phyloP scores from a whole-genome alignment of 441 rosid genomes.

The Populus hybrid region DNA sequence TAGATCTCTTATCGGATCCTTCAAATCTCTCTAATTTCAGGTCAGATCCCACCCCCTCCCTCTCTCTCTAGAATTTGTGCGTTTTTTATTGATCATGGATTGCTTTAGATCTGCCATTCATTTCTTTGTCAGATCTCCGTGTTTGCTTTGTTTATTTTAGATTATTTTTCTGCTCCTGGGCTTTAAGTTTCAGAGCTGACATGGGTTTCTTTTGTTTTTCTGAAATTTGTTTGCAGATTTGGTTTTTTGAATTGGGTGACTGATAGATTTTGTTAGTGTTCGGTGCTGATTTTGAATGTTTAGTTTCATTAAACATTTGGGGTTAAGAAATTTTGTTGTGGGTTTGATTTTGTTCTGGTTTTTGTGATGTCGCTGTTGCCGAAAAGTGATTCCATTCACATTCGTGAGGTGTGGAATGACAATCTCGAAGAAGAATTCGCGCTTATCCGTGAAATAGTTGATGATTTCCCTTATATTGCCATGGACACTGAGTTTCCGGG shows the following conservation, averaged over 20 bases:
- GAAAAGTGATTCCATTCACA: slow-evolving; percentile 41
- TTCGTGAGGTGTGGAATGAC: slow-evolving; percentile 67
- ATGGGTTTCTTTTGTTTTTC: background rate
- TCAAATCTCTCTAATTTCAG: slow-evolving; percentile 5
- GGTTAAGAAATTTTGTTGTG: background rate
- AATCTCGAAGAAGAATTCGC: slow-evolving; percentile 52
- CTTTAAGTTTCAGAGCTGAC: background rate
- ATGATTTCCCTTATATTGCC: too few species aligned
- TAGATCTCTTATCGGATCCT: slow-evolving; percentile 14
- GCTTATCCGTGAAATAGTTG: slow-evolving; percentile 27
- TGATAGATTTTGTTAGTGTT: slow-evolving; percentile 8
- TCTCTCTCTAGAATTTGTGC: too few species aligned
- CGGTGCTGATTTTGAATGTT: background rate
- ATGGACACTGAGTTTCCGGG: too few species aligned
- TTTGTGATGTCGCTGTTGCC: slow-evolving; percentile 40
- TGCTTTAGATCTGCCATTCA: background rate
- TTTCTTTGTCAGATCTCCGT: background rate
- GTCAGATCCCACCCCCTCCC: background rate
- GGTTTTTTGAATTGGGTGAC: slow-evolving; percentile 10
- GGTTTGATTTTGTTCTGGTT: background rate
- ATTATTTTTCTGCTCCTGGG: background rate
- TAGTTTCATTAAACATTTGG: background rate
- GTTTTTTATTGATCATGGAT: background rate
- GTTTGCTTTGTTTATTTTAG: too few species aligned
- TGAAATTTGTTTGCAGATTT: slow-evolving; percentile 21